Conservation (phyloP, 108 stramenopile species). For the Pseudonitzschia pungens region DNA sequence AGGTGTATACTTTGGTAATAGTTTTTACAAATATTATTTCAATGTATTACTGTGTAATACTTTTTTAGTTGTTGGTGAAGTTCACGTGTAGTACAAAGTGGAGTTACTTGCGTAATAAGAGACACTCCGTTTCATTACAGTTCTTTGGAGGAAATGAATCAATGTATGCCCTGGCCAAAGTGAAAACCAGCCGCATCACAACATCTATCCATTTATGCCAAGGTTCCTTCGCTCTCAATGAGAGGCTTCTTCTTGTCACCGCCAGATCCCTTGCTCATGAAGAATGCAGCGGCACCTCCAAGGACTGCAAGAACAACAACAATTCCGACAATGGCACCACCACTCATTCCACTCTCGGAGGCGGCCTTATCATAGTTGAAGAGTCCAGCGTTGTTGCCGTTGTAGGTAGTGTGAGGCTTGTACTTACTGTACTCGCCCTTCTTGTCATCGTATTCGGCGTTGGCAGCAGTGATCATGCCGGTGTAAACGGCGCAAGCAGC, state of each 20-base stretch:
- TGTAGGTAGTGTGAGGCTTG: slow-evolving; percentile 24
- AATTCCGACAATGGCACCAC: slow-evolving; percentile 23
- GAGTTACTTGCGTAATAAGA: neutral
- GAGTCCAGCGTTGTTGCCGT: slow-evolving; percentile 10
- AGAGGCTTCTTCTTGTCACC: slow-evolving; percentile 23
- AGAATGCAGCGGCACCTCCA: slow-evolving; percentile 29
- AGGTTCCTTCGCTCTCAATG: slow-evolving; percentile 19
- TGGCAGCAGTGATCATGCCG: slow-evolving; percentile 4
- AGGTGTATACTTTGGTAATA: too few species aligned
- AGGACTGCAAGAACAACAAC: slow-evolving; percentile 26
- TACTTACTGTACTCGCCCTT: neutral
- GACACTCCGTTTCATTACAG: too few species aligned
- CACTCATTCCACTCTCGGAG: slow-evolving; percentile 11
- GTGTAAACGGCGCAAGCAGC: slow-evolving; percentile 33
- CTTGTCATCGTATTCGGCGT: neutral
- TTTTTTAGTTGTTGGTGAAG: neutral
- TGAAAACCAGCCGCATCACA: neutral
- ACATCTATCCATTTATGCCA: slow-evolving; percentile 25
- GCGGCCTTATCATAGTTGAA: slow-evolving; percentile 30
- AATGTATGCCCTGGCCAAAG: neutral
- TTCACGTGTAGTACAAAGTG: slow-evolving; percentile 1
- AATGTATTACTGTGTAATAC: neutral
- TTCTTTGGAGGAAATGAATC: too few species aligned
- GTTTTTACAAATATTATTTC: neutral
- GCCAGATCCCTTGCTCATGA: slow-evolving; percentile 6